Percentiles rank a stretch among this genome's conserved stretches.
Conservation (phyloP, 768 basidiomycete species). For the Xerocomellus amylosporus region DNA sequence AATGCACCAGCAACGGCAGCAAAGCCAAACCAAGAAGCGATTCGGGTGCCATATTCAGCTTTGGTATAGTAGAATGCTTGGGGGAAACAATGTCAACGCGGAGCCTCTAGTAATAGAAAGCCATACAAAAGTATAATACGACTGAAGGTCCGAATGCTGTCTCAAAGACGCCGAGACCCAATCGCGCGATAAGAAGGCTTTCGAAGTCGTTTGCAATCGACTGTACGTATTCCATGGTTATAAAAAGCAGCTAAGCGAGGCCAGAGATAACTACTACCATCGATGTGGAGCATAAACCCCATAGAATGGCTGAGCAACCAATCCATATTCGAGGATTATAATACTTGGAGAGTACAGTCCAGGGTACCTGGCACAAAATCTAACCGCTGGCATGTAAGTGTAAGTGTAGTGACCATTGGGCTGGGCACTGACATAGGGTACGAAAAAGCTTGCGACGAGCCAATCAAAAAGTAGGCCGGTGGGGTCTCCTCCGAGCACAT, state of each 20-base stretch:
- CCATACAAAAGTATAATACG: conserved; percentile 31
- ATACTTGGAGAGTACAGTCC: conserved; percentile 63
- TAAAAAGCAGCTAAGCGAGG: neutral
- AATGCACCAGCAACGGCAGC: conserved; percentile 56
- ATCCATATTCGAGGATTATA: conserved; percentile 69
- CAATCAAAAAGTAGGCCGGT: conserved; percentile 72
- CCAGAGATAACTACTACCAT: conserved; percentile 44
- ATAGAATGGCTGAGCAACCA: conserved; percentile 62
- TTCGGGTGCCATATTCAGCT: conserved; percentile 43
- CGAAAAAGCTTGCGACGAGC: conserved; percentile 75
- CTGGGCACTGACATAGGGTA: conserved; percentile 59
- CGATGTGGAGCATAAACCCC: conserved; percentile 69
- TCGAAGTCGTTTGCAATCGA: conserved; percentile 27
- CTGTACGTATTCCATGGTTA: conserved; percentile 12
- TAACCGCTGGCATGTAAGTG: conserved; percentile 26
- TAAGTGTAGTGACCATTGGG: neutral
- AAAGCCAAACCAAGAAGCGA: conserved; percentile 54
- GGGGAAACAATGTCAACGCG: neutral
- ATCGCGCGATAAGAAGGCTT: conserved; percentile 28
- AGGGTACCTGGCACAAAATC: conserved; percentile 72
- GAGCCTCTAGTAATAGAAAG: conserved; percentile 15
- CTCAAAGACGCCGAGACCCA: conserved; percentile 35
- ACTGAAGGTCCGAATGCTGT: conserved; percentile 34
- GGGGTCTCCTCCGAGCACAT: conserved; percentile 64
- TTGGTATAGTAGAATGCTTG: conserved; percentile 51